phyloP scores from a whole-genome alignment of 2,329 filamentous ascomycete species.

The Penicillium sp. region DNA sequence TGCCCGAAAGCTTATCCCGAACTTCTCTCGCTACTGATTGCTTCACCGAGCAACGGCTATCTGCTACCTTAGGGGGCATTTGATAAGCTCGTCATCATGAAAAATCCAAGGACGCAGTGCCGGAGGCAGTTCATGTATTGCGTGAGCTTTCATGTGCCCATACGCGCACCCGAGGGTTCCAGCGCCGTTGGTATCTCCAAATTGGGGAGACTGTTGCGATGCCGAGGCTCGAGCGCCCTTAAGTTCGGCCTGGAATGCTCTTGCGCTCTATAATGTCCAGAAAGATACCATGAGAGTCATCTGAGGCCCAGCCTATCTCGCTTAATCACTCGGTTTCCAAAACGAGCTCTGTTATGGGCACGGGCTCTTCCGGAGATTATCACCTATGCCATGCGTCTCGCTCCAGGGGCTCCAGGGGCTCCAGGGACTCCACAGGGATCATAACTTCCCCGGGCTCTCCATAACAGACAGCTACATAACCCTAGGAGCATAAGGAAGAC shows the following conservation, averaged over 20 bases:
- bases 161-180: background rate
- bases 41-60: background rate
- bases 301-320: background rate
- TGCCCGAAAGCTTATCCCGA: background rate
- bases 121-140: background rate
- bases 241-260: conserved; percentile 7
- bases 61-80: background rate
- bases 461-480: background rate
- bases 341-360: background rate
- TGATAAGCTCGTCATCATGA: too few species aligned
- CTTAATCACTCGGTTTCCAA: background rate
- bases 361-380: conserved; percentile 7
- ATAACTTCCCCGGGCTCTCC: background rate
- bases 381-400: conserved; percentile 2
- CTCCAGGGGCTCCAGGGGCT: conserved; percentile 1
- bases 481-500: background rate
- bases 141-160: background rate
- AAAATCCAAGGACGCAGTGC: background rate
- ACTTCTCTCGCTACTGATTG: background rate
- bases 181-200: conserved; percentile 2
- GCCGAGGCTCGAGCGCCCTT: conserved; percentile 5
- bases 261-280: background rate
- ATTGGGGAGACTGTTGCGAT: conserved; percentile 8
- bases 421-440: background rate
- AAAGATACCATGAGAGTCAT: background rate